These are phyloP conservation scores for Zasmidium angulare DNA, from an alignment of 2,329 filamentous ascomycete genomes.

Conservation along the genomic window DNA sequence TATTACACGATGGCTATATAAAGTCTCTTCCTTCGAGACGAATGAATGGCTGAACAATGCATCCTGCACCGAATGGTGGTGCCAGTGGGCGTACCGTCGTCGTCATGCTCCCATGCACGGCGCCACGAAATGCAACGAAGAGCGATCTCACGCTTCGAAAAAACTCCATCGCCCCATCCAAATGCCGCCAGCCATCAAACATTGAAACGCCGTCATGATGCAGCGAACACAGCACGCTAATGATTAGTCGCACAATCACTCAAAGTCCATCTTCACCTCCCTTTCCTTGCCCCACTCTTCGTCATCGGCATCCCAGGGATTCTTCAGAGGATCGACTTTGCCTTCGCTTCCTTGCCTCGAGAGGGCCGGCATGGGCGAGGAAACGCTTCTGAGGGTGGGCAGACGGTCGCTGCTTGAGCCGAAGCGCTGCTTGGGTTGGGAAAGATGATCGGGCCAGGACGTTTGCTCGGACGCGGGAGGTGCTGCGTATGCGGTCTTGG, in stretches of 20 bases:
- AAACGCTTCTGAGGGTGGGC: neutral
- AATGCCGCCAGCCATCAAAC: neutral
- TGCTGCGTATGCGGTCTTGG: conserved; percentile 12
- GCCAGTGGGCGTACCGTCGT: too few relatives aligned
- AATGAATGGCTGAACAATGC: too few relatives aligned
- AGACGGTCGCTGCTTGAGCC: neutral
- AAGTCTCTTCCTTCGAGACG: too few relatives aligned
- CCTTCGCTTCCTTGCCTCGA: neutral
- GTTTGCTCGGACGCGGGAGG: neutral
- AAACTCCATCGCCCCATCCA: neutral
- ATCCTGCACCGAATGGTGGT: too few relatives aligned
- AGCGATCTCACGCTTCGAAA: neutral
- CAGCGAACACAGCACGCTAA: neutral
- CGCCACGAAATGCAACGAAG: neutral
- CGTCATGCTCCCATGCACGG: too few relatives aligned
- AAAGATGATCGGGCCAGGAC: neutral
- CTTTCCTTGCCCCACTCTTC: conserved; percentile 48
- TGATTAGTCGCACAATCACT: neutral
- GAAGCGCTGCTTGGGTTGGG: neutral
- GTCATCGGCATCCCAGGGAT: conserved; percentile 50
- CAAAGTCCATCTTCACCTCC: conserved; percentile 51
- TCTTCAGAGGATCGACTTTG: conserved; percentile 32
- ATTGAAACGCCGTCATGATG: neutral
- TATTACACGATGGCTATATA: too few relatives aligned
- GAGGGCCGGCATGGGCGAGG: conserved; percentile 10